Conservation (phyloP, 768 basidiomycete genomes). For the Collybiopsis luxurians region DNA sequence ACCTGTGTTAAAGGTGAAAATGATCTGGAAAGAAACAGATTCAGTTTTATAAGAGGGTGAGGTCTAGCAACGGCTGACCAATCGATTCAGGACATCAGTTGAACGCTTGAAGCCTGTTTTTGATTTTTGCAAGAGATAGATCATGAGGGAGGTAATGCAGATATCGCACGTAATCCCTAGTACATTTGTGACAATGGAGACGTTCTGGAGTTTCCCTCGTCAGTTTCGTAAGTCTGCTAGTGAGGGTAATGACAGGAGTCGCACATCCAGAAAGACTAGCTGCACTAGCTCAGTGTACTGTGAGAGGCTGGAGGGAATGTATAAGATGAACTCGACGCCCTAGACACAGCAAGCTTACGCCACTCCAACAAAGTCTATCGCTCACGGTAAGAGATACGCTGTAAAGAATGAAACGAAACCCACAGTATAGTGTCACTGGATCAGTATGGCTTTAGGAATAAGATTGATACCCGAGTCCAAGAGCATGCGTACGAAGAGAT, state of each 20-base stretch:
- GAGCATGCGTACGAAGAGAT: not conserved
- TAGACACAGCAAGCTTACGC: not conserved
- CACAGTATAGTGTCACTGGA: conserved; percentile 3
- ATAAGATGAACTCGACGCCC: not conserved
- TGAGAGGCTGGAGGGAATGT: not conserved
- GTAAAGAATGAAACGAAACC: not conserved
- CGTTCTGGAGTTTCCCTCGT: not conserved
- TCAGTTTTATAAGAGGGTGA: too few relatives aligned
- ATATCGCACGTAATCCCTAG: conserved; percentile 4
- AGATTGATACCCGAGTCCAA: not conserved
- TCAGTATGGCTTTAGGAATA: not conserved
- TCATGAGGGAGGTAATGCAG: conserved; percentile 2
- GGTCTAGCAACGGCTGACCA: too few relatives aligned
- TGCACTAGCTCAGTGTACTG: conserved; percentile 4
- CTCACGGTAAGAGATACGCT: not conserved
- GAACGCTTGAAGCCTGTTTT: conserved; percentile 8
- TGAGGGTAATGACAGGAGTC: not conserved
- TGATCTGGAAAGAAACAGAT: not conserved
- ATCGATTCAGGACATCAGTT: conserved; percentile 10
- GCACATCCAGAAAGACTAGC: conserved; percentile 3
- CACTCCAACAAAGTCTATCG: conserved; percentile 2
- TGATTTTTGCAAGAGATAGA: conserved; percentile 4
- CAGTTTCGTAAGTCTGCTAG: not conserved
- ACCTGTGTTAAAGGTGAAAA: conserved; percentile 10
- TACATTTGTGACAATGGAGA: conserved; percentile 8